Conservation (phyloP, 169 alveolate genomes). For the Besnoitia besnoiti region DNA sequence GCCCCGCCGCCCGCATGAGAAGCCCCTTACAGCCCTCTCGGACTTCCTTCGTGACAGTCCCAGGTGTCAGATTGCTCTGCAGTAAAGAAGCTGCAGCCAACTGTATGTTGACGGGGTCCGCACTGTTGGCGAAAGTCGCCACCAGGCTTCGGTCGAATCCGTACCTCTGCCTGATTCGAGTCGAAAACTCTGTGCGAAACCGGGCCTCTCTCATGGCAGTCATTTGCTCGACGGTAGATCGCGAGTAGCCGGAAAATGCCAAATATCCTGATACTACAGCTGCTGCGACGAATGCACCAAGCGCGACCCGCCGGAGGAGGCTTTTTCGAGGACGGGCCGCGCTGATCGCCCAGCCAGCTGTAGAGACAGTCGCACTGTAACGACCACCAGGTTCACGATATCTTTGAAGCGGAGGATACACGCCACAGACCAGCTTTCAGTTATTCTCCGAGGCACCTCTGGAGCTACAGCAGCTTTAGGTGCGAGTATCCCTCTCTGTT, state of each 20-base stretch:
- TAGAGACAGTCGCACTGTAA: background rate
- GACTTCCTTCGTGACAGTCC: background rate
- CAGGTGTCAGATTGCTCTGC: too few species aligned
- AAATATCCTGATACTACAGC: background rate
- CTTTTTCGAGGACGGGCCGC: background rate
- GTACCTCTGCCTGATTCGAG: background rate
- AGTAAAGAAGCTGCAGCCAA: background rate
- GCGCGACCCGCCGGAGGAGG: background rate
- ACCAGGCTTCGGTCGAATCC: background rate
- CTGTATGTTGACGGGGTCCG: background rate
- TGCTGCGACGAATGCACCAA: background rate
- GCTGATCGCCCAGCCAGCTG: background rate
- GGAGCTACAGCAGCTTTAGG: too few species aligned
- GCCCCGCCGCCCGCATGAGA: background rate
- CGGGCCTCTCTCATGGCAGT: background rate
- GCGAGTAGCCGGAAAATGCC: background rate
- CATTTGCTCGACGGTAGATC: background rate
- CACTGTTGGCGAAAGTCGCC: constrained; percentile 8
- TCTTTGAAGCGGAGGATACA: too few species aligned
- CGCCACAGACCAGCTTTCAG: too few species aligned
- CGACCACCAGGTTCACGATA: background rate
- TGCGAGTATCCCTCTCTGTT: too few species aligned
- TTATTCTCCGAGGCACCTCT: too few species aligned
- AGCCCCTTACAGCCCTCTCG: background rate
- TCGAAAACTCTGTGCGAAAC: background rate